A percentile compares a stretch with the other conserved stretches of the same genome.
These are phyloP conservation scores for Aegle marmelos DNA, from an alignment of 345 rosid species.

Conservation along the genomic window DNA sequence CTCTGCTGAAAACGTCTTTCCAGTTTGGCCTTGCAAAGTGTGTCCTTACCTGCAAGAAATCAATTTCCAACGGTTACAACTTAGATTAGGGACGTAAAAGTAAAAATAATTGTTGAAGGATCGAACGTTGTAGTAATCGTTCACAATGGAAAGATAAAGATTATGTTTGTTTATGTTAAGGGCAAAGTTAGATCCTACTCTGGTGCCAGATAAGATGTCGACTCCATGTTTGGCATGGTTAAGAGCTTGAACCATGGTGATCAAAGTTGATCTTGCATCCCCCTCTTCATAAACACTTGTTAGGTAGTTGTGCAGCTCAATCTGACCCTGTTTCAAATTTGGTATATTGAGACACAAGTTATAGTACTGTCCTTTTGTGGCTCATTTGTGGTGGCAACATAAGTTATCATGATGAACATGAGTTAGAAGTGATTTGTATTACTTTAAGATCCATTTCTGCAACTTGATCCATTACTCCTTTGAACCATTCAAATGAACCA, in stretches of 20 bases:
- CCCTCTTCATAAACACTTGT: slow-evolving; percentile 99
- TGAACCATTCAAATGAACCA: slow-evolving; percentile 94
- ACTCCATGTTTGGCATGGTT: slow-evolving; percentile 96
- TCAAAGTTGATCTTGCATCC: slow-evolving; percentile 92
- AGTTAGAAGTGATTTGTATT: slow-evolving; percentile 13
- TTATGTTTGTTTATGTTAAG: neutral
- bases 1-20: slow-evolving; percentile 77
- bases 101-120: too few species aligned
- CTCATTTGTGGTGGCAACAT: neutral
- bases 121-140: neutral
- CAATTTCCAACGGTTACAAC: neutral
- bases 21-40: slow-evolving; percentile 98
- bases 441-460: slow-evolving; percentile 90
- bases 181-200: slow-evolving; percentile 41
- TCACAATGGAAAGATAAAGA: neutral
- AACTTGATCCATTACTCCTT: slow-evolving; percentile 93
- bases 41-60: slow-evolving; percentile 69
- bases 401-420: neutral
- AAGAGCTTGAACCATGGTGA: slow-evolving; percentile 96
- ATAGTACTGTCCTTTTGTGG: neutral
- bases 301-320: slow-evolving; percentile 92
- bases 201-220: slow-evolving; percentile 91
- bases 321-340: slow-evolving; percentile 65
- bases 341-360: neutral
- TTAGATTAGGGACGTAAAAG: neutral